These are phyloP conservation scores for Arthromyces matolae DNA, from an alignment of 768 basidiomycete genomes.

Conservation along the genomic window DNA sequence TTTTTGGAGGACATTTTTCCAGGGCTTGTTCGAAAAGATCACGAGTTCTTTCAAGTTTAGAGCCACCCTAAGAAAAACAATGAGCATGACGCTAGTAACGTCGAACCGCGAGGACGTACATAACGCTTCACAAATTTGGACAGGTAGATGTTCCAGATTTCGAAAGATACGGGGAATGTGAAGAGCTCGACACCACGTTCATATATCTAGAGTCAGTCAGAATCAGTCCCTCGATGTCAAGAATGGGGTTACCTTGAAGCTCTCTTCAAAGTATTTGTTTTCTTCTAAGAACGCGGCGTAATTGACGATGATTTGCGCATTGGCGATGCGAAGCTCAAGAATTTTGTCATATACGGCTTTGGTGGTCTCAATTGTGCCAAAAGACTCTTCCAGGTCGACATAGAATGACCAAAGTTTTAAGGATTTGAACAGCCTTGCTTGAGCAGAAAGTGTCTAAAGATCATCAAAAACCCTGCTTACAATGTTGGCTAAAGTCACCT, in stretches of 20 bases:
- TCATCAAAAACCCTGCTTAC: neutral
- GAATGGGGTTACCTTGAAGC: conserved; percentile 97
- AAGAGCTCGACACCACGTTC: conserved; percentile 96
- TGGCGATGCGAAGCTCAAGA: conserved; percentile 92
- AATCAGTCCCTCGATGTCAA: conserved; percentile 3
- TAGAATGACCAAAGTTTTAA: conserved; percentile 99
- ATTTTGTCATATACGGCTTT: conserved; percentile 97
- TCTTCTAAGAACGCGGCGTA: conserved; percentile 97
- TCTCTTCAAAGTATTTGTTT: conserved; percentile 97
- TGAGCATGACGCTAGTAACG: neutral
- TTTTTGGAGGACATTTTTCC: conserved; percentile 93
- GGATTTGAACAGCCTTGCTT: conserved; percentile 93
- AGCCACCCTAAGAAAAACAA: conserved; percentile 61
- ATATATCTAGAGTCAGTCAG: conserved; percentile 59
- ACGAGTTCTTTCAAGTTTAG: conserved; percentile 92
- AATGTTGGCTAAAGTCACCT: conserved; percentile 14
- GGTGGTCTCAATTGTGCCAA: conserved; percentile 87
- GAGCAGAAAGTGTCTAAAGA: conserved; percentile 71
- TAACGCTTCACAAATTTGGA: conserved; percentile 97
- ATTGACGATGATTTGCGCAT: conserved; percentile 96
- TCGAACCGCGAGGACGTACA: conserved; percentile 57
- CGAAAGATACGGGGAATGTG: conserved; percentile 96
- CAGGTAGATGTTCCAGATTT: conserved; percentile 98
- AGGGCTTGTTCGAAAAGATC: conserved; percentile 98
- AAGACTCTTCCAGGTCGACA: conserved; percentile 95